Percentiles rank a stretch among this genome's conserved stretches.
These are phyloP conservation scores for Lepidopterella palustris DNA, from an alignment of 495 filamentous ascomycete species.

Conservation along the genomic window DNA sequence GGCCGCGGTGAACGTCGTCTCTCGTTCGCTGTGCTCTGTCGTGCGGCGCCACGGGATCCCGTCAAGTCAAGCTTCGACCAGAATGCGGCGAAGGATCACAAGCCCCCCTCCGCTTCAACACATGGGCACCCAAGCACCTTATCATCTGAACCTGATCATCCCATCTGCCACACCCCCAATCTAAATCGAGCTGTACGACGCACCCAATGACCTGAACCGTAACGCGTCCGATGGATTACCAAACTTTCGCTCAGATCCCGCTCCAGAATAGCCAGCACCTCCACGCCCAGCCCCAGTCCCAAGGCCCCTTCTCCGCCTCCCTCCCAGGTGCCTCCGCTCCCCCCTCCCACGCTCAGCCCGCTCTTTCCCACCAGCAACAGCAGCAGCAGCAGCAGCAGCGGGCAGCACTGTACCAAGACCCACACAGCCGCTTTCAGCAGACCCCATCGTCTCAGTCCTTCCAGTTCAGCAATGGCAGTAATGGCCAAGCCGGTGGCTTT, in stretches of 20 bases:
- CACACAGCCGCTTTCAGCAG: constrained; percentile 24
- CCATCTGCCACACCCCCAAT: constrained; percentile 21
- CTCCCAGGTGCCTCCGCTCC: not conserved
- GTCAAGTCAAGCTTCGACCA: not conserved
- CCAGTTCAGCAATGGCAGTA: no score
- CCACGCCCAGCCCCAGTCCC: constrained; percentile 10
- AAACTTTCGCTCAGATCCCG: constrained; percentile 17
- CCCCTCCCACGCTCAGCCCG: constrained; percentile 3
- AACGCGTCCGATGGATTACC: constrained; percentile 31
- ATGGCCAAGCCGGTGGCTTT: constrained; percentile 15
- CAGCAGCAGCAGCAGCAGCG: constrained; percentile 25
- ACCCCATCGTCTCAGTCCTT: constrained; percentile 3
- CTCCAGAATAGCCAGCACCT: constrained; percentile 18
- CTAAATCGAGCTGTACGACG: constrained; percentile 28
- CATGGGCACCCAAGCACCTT: constrained; percentile 16
- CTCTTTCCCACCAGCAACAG: constrained; percentile 22
- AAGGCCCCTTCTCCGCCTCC: constrained; percentile 17
- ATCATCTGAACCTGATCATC: constrained; percentile 20
- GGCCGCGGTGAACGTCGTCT: not conserved
- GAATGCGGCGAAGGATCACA: not conserved
- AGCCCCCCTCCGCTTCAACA: not conserved
- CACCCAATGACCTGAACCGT: constrained; percentile 22
- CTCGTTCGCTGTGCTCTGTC: not conserved
- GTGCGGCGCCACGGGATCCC: not conserved
- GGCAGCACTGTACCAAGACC: constrained; percentile 18